Conservation (phyloP, 768 basidiomycete species). For the Saitozyma podzolica region DNA sequence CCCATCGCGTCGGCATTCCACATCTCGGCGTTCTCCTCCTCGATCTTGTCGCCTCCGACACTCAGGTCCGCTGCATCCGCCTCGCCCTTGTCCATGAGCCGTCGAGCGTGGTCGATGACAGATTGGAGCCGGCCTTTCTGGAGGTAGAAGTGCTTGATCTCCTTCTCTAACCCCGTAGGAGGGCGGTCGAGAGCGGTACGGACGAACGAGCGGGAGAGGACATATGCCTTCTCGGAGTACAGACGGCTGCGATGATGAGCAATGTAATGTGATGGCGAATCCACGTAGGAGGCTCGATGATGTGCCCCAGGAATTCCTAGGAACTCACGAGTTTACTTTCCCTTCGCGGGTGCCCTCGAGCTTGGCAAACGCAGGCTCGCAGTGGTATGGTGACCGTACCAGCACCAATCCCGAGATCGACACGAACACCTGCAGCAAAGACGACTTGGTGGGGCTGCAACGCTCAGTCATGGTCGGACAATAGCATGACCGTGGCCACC, state of each 20-base stretch:
- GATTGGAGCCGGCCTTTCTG: slow-evolving; percentile 65
- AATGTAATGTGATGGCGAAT: not conserved
- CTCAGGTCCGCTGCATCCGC: not conserved
- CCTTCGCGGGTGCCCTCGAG: slow-evolving; percentile 87
- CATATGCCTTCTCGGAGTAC: slow-evolving; percentile 91
- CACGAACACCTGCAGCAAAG: slow-evolving; percentile 84
- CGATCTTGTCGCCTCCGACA: not conserved
- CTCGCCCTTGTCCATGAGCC: slow-evolving; percentile 70
- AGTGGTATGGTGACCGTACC: slow-evolving; percentile 86
- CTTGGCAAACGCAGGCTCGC: slow-evolving; percentile 92
- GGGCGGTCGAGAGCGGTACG: slow-evolving; percentile 84
- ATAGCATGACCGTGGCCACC: too few relatives aligned
- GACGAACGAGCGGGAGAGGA: slow-evolving; percentile 83
- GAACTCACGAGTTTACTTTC: slow-evolving; percentile 74
- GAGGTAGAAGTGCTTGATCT: slow-evolving; percentile 74
- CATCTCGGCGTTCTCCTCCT: slow-evolving; percentile 28
- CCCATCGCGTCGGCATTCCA: slow-evolving; percentile 45
- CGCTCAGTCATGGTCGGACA: slow-evolving; percentile 1
- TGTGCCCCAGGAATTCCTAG: not conserved
- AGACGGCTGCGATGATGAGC: slow-evolving; percentile 63
- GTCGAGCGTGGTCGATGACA: slow-evolving; percentile 65
- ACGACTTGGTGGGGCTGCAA: slow-evolving; percentile 67
- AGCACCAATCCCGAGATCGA: slow-evolving; percentile 92
- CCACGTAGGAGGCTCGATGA: not conserved
- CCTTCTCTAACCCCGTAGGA: slow-evolving; percentile 67